Conservation (phyloP, 164 flowering plant genomes). For the Chloranthus sessilifolius region DNA sequence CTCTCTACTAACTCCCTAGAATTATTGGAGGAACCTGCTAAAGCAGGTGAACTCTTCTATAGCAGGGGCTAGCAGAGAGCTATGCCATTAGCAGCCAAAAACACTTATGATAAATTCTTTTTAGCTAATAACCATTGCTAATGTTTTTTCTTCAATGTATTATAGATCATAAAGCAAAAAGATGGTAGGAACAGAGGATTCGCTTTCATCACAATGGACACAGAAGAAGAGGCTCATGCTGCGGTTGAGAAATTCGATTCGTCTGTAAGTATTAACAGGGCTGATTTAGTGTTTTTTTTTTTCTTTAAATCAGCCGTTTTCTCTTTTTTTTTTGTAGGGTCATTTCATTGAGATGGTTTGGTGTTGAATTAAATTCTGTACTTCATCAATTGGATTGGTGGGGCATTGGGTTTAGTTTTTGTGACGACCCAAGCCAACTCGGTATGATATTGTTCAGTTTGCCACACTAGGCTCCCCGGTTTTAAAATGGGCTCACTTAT, state of each 20-base stretch:
- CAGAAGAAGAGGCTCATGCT: conserved; percentile 64
- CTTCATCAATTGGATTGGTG: neutral
- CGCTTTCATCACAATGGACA: conserved; percentile 72
- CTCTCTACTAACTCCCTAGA: too few relatives aligned
- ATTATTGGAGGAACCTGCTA: too few relatives aligned
- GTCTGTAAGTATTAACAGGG: conserved; percentile 36
- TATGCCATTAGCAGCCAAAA: too few relatives aligned
- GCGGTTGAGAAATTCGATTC: conserved; percentile 60
- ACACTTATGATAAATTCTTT: neutral
- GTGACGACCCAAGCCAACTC: too few relatives aligned
- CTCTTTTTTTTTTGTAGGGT: neutral
- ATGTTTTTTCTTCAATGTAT: neutral
- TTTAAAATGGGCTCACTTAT: too few relatives aligned
- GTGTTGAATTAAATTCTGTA: neutral
- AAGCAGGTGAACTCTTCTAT: too few relatives aligned
- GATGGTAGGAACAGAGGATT: conserved; percentile 69
- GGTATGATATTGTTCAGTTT: too few relatives aligned
- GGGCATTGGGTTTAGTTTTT: neutral
- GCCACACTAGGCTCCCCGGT: too few relatives aligned
- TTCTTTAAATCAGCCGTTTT: neutral
- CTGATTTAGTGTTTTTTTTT: neutral
- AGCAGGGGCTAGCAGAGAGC: too few relatives aligned
- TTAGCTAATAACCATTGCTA: neutral
- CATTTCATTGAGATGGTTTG: neutral
- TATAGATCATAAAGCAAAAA: conserved; percentile 65